Conservation (phyloP, 2,329 filamentous ascomycete species). For the Sphaerulina vaccinii region DNA sequence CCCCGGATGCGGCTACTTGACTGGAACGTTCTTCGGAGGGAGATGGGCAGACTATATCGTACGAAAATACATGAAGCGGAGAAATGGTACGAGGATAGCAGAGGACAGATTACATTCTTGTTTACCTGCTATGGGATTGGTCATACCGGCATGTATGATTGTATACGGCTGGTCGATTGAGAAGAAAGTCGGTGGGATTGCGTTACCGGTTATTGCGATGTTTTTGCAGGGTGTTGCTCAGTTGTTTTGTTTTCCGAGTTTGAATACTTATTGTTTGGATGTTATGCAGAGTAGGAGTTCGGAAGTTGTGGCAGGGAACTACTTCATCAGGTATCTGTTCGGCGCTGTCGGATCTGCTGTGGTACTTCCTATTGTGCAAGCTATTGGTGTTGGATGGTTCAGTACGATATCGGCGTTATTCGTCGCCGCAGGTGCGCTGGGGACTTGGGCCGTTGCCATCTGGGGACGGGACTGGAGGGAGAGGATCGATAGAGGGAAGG, state of each 20-base stretch:
- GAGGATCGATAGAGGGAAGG: slow-evolving; percentile 21
- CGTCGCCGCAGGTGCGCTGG: slow-evolving; percentile 46
- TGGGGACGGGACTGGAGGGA: slow-evolving; percentile 29
- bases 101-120: slow-evolving; percentile 66
- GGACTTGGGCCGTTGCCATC: slow-evolving; percentile 47
- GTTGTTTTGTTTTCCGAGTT: slow-evolving; percentile 70
- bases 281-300: slow-evolving; percentile 70
- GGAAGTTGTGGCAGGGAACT: slow-evolving; percentile 74
- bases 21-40: slow-evolving; percentile 70
- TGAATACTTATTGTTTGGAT: slow-evolving; percentile 80
- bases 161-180: slow-evolving; percentile 67
- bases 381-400: slow-evolving; percentile 79
- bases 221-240: slow-evolving; percentile 73
- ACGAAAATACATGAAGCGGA: slow-evolving; percentile 61
- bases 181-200: slow-evolving; percentile 54
- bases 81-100: slow-evolving; percentile 58
- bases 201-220: slow-evolving; percentile 68
- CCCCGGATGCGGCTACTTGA: slow-evolving; percentile 67
- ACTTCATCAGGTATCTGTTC: slow-evolving; percentile 73
- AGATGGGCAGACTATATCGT: slow-evolving; percentile 68
- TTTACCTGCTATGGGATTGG: slow-evolving; percentile 55
- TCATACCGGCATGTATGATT: slow-evolving; percentile 63
- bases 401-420: slow-evolving; percentile 66
- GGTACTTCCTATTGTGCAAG: slow-evolving; percentile 70
- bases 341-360: slow-evolving; percentile 68